These are phyloP conservation scores for Saturnispora besseyi DNA, from an alignment of 805 yeast genomes.

Conservation along the genomic window DNA sequence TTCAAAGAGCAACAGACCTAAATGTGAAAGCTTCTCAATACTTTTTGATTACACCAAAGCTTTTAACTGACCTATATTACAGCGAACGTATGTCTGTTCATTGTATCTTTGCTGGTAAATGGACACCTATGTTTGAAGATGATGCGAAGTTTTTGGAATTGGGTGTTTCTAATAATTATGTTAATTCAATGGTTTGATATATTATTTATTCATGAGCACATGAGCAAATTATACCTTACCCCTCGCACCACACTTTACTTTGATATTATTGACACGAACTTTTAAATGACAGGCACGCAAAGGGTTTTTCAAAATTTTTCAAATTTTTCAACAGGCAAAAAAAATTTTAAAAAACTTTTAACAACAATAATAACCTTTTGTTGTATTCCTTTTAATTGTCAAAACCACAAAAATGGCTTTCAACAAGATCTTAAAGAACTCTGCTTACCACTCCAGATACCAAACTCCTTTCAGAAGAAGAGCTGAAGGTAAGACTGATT, in stretches of 20 bases:
- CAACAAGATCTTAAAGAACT: conserved; percentile 29
- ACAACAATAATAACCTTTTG: too few relatives aligned
- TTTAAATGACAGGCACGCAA: conserved; percentile 6
- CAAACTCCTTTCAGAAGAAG: conserved; percentile 99
- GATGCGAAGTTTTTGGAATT: conserved; percentile 21
- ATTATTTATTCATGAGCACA: neutral
- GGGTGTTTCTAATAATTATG: conserved; percentile 24
- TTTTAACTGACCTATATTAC: conserved; percentile 68
- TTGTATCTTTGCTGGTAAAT: conserved; percentile 59
- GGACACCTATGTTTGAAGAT: conserved; percentile 20
- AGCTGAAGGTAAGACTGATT: conserved; percentile 99
- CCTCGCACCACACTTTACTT: conserved; percentile 3
- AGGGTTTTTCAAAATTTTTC: neutral
- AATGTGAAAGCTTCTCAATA: conserved; percentile 51
- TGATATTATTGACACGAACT: neutral
- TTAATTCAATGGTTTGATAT: neutral
- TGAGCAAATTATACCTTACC: neutral
- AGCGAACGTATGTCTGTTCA: conserved; percentile 76
- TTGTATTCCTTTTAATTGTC: conserved; percentile 1
- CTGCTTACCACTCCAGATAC: conserved; percentile 98
- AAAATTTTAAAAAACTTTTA: neutral
- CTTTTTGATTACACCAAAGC: conserved; percentile 87
- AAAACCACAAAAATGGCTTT: conserved; percentile 9
- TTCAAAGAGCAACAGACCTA: conserved; percentile 62
- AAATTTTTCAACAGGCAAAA: neutral